These are phyloP conservation scores for Stachybotrys elegans DNA, from an alignment of 2,329 filamentous ascomycete species.

Conservation along the genomic window DNA sequence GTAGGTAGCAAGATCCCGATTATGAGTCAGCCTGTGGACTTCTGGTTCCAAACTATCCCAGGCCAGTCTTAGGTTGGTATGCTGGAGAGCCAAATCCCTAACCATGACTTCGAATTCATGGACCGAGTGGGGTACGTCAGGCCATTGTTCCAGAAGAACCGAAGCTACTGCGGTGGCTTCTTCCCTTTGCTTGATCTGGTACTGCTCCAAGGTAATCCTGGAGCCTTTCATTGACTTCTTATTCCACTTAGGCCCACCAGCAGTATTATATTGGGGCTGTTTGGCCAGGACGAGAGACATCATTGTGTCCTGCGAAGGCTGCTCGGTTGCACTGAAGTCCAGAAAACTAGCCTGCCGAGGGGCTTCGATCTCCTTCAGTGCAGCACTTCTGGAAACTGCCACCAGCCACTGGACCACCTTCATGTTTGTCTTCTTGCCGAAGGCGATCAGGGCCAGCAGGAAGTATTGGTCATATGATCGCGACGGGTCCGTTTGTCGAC, in stretches of 20 bases:
- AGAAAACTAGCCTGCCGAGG: constrained; percentile 5
- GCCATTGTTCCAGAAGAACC: background rate
- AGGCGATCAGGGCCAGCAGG: constrained; percentile 7
- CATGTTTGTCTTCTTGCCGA: constrained; percentile 3
- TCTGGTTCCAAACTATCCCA: background rate
- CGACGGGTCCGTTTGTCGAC: background rate
- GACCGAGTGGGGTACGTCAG: background rate
- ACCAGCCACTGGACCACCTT: constrained; percentile 8
- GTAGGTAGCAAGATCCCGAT: background rate
- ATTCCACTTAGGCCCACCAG: background rate
- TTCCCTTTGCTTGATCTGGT: constrained; percentile 10
- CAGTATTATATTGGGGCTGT: background rate
- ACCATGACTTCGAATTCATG: background rate
- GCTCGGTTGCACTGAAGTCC: constrained; percentile 7
- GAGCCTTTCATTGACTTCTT: constrained; percentile 10
- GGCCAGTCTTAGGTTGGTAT: background rate
- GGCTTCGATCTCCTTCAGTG: constrained; percentile 1
- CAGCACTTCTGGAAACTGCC: constrained; percentile 1
- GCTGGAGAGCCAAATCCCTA: background rate
- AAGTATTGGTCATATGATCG: constrained; percentile 8
- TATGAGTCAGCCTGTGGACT: background rate
- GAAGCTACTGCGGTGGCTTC: background rate
- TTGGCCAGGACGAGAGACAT: background rate
- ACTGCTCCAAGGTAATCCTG: constrained; percentile 29
- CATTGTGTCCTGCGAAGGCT: background rate